phyloP scores from a whole-genome alignment of 1,284 basidiomycete genomes.

The Ceratobasidium sp. region DNA sequence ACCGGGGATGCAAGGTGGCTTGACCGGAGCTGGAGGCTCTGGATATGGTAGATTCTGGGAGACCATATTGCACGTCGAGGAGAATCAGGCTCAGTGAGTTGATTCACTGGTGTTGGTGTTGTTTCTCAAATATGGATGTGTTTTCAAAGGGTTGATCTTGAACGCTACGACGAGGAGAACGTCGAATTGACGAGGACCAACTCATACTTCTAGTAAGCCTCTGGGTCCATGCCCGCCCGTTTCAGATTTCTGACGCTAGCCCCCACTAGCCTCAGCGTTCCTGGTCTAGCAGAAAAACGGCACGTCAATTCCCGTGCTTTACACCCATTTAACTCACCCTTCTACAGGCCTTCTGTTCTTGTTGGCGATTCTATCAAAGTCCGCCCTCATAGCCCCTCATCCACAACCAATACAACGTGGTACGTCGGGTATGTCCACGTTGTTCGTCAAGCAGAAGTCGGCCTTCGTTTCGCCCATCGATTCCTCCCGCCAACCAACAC shows the following conservation, averaged over 20 bases:
- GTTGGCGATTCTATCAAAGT: constrained; percentile 59
- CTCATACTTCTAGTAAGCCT: constrained; percentile 61
- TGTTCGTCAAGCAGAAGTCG: constrained; percentile 63
- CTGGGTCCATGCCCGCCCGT: not conserved
- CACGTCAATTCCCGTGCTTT: constrained; percentile 56
- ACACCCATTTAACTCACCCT: constrained; percentile 64
- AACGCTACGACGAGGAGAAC: constrained; percentile 65
- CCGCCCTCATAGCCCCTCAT: constrained; percentile 55
- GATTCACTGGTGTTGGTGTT: not conserved
- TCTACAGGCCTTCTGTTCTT: constrained; percentile 57
- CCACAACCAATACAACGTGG: constrained; percentile 60
- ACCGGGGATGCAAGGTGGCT: constrained; percentile 49
- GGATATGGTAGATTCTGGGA: constrained; percentile 64
- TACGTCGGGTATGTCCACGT: constrained; percentile 68
- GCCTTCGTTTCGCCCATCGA: constrained; percentile 62
- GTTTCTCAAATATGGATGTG: constrained; percentile 1
- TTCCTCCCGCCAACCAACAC: constrained; percentile 57
- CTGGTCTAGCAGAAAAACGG: constrained; percentile 70
- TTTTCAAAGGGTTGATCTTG: constrained; percentile 59
- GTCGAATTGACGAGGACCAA: constrained; percentile 56
- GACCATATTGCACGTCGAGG: constrained; percentile 67
- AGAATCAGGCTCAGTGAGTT: constrained; percentile 66
- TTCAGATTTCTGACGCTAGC: constrained; percentile 1
- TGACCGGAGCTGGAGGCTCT: constrained; percentile 48
- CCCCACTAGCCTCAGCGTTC: constrained; percentile 62